These are phyloP conservation scores for Porcisia deanei DNA, from an alignment of 208 protist genomes.

Conservation along the genomic window DNA sequence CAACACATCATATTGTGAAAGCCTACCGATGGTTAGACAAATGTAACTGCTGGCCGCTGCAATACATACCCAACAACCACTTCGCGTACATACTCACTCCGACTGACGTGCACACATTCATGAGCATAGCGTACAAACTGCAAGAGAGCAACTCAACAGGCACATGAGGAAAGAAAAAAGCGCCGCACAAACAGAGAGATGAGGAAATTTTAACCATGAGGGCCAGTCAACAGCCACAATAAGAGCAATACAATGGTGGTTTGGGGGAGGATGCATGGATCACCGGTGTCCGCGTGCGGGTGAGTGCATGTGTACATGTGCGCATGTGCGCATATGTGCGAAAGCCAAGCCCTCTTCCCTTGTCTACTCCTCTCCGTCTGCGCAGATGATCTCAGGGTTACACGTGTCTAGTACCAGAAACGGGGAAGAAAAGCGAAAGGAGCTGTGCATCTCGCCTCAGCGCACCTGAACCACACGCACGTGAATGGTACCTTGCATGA, in stretches of 20 bases:
- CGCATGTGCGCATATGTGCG: neutral
- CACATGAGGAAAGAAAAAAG: neutral
- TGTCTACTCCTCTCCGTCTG: neutral
- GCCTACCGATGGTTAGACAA: neutral
- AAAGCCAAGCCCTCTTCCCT: neutral
- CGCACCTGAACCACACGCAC: neutral
- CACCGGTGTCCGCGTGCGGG: neutral
- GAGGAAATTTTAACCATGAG: neutral
- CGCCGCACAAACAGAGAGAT: neutral
- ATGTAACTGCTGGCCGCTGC: neutral
- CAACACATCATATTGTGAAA: neutral
- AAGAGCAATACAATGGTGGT: neutral
- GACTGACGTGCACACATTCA: constrained; percentile 5
- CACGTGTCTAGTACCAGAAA: neutral
- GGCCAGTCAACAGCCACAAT: neutral
- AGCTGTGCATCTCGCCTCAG: constrained; percentile 4
- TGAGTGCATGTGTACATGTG: constrained; percentile 5
- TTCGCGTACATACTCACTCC: constrained; percentile 1
- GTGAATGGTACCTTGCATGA: neutral
- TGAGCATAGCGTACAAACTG: neutral
- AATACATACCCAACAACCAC: neutral
- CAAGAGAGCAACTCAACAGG: neutral
- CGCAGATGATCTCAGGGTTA: neutral
- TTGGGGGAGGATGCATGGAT: neutral
- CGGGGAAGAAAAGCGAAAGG: constrained; percentile 9